Evolutionary conservation across 192 early-diverging fungal species (phyloP).

Genomic region (Coemansia sp.): DNA sequence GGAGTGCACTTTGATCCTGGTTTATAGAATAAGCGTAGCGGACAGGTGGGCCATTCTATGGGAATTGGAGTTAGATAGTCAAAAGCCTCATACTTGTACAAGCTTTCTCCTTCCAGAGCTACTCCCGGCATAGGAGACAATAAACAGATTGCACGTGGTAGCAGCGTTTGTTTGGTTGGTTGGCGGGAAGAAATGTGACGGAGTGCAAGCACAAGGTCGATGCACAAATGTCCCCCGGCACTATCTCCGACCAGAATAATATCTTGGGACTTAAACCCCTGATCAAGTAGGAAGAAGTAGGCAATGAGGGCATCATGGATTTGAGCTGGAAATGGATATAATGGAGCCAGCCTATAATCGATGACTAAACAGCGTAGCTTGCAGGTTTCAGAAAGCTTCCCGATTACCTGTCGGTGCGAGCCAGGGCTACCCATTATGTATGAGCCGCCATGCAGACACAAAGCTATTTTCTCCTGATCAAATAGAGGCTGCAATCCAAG

Average conservation of each 20-base stretch:
- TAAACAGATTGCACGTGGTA: constrained; percentile 58
- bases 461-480: constrained; percentile 37
- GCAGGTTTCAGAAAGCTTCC: constrained; percentile 55
- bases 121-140: constrained; percentile 54
- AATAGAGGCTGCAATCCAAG: constrained; percentile 10
- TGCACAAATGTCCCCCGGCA: constrained; percentile 63
- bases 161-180: constrained; percentile 4
- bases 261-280: constrained; percentile 58
- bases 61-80: constrained; percentile 23
- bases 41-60: constrained; percentile 19
- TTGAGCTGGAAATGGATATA: constrained; percentile 55
- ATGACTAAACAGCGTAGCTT: constrained; percentile 37
- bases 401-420: constrained; percentile 52
- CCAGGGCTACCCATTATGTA: constrained; percentile 56
- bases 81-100: constrained; percentile 15
- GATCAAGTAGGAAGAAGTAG: constrained; percentile 55
- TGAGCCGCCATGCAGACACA: constrained; percentile 78
- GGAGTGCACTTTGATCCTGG: constrained; percentile 17
- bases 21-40: constrained; percentile 30
- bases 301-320: constrained; percentile 63
- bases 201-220: constrained; percentile 61
- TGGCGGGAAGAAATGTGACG: constrained; percentile 49
- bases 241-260: constrained; percentile 68
- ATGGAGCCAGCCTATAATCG: constrained; percentile 46
- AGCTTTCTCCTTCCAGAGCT: constrained; percentile 8